phyloP scores from a whole-genome alignment of 176 grass and related monocot species.

The sorghum (Sorghum bicolor) region DNA sequence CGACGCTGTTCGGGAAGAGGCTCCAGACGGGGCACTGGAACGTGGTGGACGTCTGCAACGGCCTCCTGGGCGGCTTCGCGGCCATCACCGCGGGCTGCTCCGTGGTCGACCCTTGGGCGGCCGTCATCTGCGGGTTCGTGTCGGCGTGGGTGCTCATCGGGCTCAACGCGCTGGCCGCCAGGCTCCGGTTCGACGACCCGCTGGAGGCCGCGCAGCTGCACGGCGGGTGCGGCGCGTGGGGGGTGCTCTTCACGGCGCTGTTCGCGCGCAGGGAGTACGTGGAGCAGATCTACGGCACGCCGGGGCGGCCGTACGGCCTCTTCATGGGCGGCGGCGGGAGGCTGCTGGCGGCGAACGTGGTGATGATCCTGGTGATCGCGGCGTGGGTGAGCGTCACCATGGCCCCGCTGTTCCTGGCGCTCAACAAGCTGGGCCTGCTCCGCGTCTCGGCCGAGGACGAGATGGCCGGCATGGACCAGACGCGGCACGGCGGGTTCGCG shows the following conservation, averaged over 20 bases:
- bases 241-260: constrained; percentile 61
- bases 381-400: constrained; percentile 66
- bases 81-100: constrained; percentile 61
- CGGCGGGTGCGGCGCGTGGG: constrained; percentile 68
- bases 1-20: constrained; percentile 63
- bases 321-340: constrained; percentile 58
- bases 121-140: constrained; percentile 61
- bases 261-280: constrained; percentile 55
- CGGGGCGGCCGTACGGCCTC: constrained; percentile 42
- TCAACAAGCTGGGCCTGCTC: constrained; percentile 47
- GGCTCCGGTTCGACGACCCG: constrained; percentile 57
- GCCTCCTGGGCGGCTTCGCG: constrained; percentile 59
- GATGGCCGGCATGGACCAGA: constrained; percentile 55
- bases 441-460: constrained; percentile 45
- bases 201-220: constrained; percentile 66
- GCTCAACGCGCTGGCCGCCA: constrained; percentile 41
- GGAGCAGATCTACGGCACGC: constrained; percentile 40
- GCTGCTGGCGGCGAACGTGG: constrained; percentile 43
- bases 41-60: constrained; percentile 79
- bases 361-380: constrained; percentile 49
- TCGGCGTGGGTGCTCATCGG: constrained; percentile 71
- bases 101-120: constrained; percentile 66
- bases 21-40: constrained; percentile 68
- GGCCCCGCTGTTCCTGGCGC: constrained; percentile 58
- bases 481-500: constrained; percentile 52